Conservation (phyloP, 176 grass and related monocot genomes). For the Oryza nivara region DNA sequence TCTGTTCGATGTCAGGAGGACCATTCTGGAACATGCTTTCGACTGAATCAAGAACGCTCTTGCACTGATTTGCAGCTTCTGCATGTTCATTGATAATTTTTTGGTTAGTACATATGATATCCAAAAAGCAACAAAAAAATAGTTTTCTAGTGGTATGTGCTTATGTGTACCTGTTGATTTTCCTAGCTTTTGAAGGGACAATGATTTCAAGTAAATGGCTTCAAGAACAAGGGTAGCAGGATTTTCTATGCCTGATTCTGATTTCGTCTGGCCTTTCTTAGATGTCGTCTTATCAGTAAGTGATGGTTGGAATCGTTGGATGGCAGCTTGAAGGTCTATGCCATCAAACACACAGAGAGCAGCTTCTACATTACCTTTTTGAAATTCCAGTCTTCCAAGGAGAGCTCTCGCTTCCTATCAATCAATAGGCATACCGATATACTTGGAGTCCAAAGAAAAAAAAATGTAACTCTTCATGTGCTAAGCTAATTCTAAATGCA, state of each 20-base stretch:
- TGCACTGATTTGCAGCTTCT: slow-evolving; percentile 93
- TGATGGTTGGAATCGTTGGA: slow-evolving; percentile 72
- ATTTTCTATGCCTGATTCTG: slow-evolving; percentile 54
- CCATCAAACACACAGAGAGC: slow-evolving; percentile 89
- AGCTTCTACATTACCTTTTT: slow-evolving; percentile 89
- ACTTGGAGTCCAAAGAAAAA: background rate
- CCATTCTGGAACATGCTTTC: slow-evolving; percentile 89
- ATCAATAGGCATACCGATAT: background rate
- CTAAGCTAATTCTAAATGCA: background rate
- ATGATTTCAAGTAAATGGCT: slow-evolving; percentile 93
- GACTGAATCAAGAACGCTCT: slow-evolving; percentile 80
- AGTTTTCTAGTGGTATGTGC: background rate
- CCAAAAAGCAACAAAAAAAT: background rate
- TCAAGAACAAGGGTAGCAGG: slow-evolving; percentile 88
- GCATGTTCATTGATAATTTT: slow-evolving; percentile 25
- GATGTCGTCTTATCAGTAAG: slow-evolving; percentile 35
- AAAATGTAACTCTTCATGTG: background rate
- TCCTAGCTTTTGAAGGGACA: slow-evolving; percentile 86
- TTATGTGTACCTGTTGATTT: slow-evolving; percentile 61
- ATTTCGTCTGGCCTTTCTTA: slow-evolving; percentile 47
- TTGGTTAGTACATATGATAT: background rate
- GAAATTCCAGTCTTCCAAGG: slow-evolving; percentile 85
- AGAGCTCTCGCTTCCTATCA: slow-evolving; percentile 86
- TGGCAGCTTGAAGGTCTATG: slow-evolving; percentile 83
- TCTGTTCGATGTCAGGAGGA: slow-evolving; percentile 75